A percentile compares a stretch with the other conserved stretches of the same genome.
Evolutionary conservation across 129 eudicot species (phyloP).

Genomic region (Sambucus nigra): DNA sequence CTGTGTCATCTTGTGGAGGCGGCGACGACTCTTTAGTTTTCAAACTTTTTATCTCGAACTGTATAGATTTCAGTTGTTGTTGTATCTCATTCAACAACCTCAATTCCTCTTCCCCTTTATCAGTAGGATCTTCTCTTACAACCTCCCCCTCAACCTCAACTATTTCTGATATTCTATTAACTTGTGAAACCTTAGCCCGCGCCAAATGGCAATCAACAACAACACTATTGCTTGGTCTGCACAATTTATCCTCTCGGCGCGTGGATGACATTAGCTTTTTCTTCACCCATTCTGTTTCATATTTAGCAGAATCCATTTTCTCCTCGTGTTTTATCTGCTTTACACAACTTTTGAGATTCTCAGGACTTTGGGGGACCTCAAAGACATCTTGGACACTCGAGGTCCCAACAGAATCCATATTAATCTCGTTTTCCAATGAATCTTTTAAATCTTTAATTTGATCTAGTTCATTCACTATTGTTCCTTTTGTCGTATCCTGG

Average conservation of each 20-base stretch:
- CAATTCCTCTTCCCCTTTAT: slow-evolving; percentile 33
- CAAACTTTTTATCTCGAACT: slow-evolving; percentile 42
- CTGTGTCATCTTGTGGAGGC: slow-evolving; percentile 24
- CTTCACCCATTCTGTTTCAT: slow-evolving; percentile 31
- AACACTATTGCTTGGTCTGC: slow-evolving; percentile 23
- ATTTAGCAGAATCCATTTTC: slow-evolving; percentile 16
- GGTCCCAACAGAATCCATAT: slow-evolving; percentile 19
- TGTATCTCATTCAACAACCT: slow-evolving; percentile 55
- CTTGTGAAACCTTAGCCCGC: slow-evolving; percentile 20
- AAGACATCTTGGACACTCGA: slow-evolving; percentile 64
- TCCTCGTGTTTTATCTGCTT: slow-evolving; percentile 7
- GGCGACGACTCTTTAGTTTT: slow-evolving; percentile 26
- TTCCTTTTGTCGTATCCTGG: slow-evolving; percentile 13
- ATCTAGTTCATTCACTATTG: slow-evolving; percentile 4
- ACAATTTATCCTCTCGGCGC: slow-evolving; percentile 15
- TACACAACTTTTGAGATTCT: slow-evolving; percentile 7
- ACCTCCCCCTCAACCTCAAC: slow-evolving; percentile 32
- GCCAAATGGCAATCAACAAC: slow-evolving; percentile 25
- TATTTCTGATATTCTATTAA: slow-evolving; percentile 26
- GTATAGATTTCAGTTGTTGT: slow-evolving; percentile 45
- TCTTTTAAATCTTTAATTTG: background rate
- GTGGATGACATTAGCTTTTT: slow-evolving; percentile 14
- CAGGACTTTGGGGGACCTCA: slow-evolving; percentile 60
- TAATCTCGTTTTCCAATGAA: slow-evolving; percentile 14
- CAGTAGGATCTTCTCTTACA: slow-evolving; percentile 16